phyloP scores from a whole-genome alignment of 1,284 basidiomycete genomes.

The Veloboletus limbatus region DNA sequence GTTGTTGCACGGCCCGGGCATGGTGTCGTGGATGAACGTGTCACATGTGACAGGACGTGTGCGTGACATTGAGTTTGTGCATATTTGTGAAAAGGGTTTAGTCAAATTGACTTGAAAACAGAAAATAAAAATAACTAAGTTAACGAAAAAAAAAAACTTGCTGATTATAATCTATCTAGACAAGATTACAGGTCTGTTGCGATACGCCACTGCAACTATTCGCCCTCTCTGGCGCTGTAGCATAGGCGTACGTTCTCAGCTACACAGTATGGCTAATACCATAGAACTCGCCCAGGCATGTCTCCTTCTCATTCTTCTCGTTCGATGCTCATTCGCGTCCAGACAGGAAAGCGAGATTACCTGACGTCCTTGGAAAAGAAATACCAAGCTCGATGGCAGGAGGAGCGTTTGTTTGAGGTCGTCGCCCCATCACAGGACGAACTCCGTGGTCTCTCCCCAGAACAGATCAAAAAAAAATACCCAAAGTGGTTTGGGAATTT shows the following conservation, averaged over 20 bases:
- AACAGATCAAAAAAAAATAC: slow-evolving; percentile 67
- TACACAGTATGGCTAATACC: slow-evolving; percentile 46
- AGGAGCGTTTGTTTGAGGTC: slow-evolving; percentile 76
- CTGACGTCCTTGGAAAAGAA: slow-evolving; percentile 80
- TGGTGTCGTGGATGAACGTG: slow-evolving; percentile 23
- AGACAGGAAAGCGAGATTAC: slow-evolving; percentile 93
- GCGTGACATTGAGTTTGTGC: slow-evolving; percentile 28
- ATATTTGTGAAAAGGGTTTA: slow-evolving; percentile 13
- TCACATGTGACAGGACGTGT: slow-evolving; percentile 33
- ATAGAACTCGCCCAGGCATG: slow-evolving; percentile 54
- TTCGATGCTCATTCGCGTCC: slow-evolving; percentile 14
- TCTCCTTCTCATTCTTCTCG: not conserved
- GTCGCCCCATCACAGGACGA: slow-evolving; percentile 75
- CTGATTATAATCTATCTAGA: slow-evolving; percentile 26
- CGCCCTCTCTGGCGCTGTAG: slow-evolving; percentile 36
- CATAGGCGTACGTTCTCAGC: slow-evolving; percentile 25
- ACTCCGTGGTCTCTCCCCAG: slow-evolving; percentile 57
- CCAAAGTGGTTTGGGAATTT: slow-evolving; percentile 98
- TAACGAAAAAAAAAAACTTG: not conserved
- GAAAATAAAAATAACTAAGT: not conserved
- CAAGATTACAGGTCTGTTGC: slow-evolving; percentile 30
- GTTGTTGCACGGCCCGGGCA: slow-evolving; percentile 49
- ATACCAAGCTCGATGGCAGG: slow-evolving; percentile 81
- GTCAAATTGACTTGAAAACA: not conserved
- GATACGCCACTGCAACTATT: slow-evolving; percentile 12